These are phyloP conservation scores for Tolypocladium tropicale DNA, from an alignment of 2,329 filamentous ascomycete species.

Conservation along the genomic window DNA sequence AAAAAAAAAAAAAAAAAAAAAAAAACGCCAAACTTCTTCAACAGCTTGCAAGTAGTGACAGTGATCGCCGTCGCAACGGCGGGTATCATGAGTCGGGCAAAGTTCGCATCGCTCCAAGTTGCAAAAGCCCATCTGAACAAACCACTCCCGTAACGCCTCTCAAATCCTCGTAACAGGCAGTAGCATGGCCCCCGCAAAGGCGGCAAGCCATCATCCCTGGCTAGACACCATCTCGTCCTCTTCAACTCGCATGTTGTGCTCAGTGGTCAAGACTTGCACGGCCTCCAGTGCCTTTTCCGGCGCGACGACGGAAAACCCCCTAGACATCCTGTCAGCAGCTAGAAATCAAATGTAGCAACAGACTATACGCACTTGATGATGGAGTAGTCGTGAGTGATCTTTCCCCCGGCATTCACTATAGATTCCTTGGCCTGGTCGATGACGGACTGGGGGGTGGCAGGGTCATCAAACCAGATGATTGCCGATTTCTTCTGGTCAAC, in stretches of 20 bases:
- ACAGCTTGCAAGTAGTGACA: background rate
- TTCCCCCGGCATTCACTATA: constrained; percentile 59
- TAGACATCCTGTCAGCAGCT: constrained; percentile 27
- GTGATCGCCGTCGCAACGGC: constrained; percentile 2
- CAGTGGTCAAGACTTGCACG: constrained; percentile 51
- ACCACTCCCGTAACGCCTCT: background rate
- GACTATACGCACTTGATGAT: constrained; percentile 50
- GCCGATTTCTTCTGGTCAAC: constrained; percentile 62
- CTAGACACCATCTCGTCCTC: constrained; percentile 60
- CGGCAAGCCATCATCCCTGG: background rate
- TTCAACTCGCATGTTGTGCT: constrained; percentile 48
- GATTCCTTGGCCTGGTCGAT: constrained; percentile 61
- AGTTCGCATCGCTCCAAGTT: background rate
- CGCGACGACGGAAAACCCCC: constrained; percentile 68
- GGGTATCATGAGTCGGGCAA: constrained; percentile 1
- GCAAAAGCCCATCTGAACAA: background rate
- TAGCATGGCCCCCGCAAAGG: background rate
- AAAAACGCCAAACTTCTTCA: background rate
- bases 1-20: too few relatives aligned
- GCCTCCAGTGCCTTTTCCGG: constrained; percentile 58
- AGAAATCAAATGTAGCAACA: background rate
- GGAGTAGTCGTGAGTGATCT: constrained; percentile 69
- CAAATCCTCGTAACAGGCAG: background rate
- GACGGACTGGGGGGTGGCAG: constrained; percentile 53
- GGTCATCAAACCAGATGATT: constrained; percentile 66